phyloP scores from a whole-genome alignment of 2,329 filamentous ascomycete species.

The Colletotrichum euphorbiae region DNA sequence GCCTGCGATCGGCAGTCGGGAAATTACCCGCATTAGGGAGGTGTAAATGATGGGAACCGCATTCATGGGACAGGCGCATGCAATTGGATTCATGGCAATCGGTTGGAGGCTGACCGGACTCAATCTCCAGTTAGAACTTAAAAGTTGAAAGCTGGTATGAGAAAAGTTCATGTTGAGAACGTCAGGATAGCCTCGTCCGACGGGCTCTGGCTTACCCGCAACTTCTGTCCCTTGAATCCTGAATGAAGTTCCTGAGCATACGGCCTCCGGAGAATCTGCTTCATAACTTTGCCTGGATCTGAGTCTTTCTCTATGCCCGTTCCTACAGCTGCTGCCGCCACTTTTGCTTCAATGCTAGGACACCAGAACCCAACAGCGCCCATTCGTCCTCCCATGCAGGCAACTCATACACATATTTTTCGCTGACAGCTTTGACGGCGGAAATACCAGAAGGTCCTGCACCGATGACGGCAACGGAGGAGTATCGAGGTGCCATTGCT shows the following conservation, averaged over 20 bases:
- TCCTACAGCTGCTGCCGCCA: constrained; percentile 46
- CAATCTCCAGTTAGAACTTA: not conserved
- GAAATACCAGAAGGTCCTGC: constrained; percentile 70
- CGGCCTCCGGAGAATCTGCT: not conserved
- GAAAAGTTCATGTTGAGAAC: not conserved
- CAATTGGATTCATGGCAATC: no score
- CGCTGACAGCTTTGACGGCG: constrained; percentile 66
- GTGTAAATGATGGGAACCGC: not conserved
- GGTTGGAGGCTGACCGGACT: not conserved
- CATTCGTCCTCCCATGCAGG: constrained; percentile 56
- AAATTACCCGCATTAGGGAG: constrained; percentile 9
- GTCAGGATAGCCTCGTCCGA: not conserved
- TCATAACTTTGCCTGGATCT: constrained; percentile 11
- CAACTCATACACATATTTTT: constrained; percentile 54
- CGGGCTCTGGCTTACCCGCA: not conserved
- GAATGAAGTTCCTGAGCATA: no score
- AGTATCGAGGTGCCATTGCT: constrained; percentile 22
- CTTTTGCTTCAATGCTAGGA: constrained; percentile 46
- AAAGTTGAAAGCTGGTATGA: not conserved
- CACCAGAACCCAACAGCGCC: constrained; percentile 48
- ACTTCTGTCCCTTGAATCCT: not conserved
- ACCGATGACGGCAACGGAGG: constrained; percentile 65
- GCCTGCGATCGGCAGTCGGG: constrained; percentile 11
- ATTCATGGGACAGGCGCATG: not conserved
- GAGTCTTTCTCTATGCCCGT: constrained; percentile 41